phyloP scores from a whole-genome alignment of 441 rosid species.

The Corymbia citriodora region DNA sequence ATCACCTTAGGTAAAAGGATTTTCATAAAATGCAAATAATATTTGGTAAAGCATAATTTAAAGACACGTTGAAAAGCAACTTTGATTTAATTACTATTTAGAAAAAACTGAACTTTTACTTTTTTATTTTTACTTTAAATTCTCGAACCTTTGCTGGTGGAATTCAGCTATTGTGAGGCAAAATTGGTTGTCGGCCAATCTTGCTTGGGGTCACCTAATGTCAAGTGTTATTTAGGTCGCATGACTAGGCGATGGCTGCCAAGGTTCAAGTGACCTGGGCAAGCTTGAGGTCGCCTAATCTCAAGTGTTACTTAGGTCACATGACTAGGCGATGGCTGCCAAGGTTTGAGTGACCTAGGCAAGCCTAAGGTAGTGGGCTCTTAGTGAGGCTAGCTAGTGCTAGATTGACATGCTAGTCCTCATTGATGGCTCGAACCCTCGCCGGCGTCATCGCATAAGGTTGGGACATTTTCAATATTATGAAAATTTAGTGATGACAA shows the following conservation, averaged over 20 bases:
- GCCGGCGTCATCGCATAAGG: accelerated
- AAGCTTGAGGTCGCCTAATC: accelerated
- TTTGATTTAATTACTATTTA: too few relatives aligned
- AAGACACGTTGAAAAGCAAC: too few relatives aligned
- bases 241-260: too few relatives aligned
- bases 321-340: accelerated
- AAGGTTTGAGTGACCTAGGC: accelerated
- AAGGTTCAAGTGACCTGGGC: too few relatives aligned
- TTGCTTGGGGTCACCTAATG: too few relatives aligned
- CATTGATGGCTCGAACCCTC: accelerated
- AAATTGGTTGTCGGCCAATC: accelerated
- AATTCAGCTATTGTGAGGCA: accelerated
- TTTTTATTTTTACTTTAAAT: too few relatives aligned
- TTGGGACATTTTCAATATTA: too few relatives aligned
- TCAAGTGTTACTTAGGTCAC: accelerated
- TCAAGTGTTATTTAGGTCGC: too few relatives aligned
- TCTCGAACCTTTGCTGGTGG: accelerated
- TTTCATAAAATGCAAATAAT: too few relatives aligned
- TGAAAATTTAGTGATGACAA: accelerated
- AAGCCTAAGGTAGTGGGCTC: background rate
- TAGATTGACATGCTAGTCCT: background rate
- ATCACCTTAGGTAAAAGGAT: accelerated
- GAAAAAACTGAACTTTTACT: background rate
- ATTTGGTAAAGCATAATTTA: too few relatives aligned
- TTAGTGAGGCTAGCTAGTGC: accelerated